These are phyloP conservation scores for Maudiozyma humilis DNA, from an alignment of 1,139 yeast species.

Conservation along the genomic window DNA sequence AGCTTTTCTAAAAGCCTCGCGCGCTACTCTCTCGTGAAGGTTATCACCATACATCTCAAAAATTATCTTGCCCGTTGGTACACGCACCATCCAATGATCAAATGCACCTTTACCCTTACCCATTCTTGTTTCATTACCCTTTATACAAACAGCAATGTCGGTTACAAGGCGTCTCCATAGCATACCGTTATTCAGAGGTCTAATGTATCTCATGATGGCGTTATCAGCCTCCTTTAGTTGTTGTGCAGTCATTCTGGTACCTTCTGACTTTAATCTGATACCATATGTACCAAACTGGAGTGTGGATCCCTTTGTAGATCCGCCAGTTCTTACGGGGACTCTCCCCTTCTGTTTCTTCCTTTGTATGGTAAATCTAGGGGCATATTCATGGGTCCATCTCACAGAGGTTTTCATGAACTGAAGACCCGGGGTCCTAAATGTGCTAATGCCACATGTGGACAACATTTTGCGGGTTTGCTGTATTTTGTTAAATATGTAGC, in stretches of 20 bases:
- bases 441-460: neutral
- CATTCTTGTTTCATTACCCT: slow-evolving; percentile 99
- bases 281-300: slow-evolving; percentile 80
- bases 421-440: neutral
- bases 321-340: slow-evolving; percentile 91
- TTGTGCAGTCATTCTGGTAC: slow-evolving; percentile 77
- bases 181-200: slow-evolving; percentile 47
- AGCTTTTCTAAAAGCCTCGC: slow-evolving; percentile 87
- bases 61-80: slow-evolving; percentile 88
- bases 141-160: slow-evolving; percentile 83
- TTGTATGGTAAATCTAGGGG: slow-evolving; percentile 68
- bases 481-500: neutral
- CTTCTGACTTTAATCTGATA: slow-evolving; percentile 77
- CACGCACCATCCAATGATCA: slow-evolving; percentile 94
- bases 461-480: neutral
- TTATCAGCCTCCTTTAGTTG: slow-evolving; percentile 89
- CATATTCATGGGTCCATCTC: slow-evolving; percentile 73
- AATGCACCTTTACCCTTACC: slow-evolving; percentile 99
- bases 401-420: slow-evolving; percentile 2
- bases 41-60: slow-evolving; percentile 69
- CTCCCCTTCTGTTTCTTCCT: slow-evolving; percentile 90
- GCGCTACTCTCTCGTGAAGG: slow-evolving; percentile 82
- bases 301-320: slow-evolving; percentile 81
- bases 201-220: slow-evolving; percentile 71
- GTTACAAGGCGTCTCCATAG: slow-evolving; percentile 77